Evolutionary conservation across 2,329 filamentous ascomycete species (phyloP).

Genomic region (Chaetomiaceae sp.): DNA sequence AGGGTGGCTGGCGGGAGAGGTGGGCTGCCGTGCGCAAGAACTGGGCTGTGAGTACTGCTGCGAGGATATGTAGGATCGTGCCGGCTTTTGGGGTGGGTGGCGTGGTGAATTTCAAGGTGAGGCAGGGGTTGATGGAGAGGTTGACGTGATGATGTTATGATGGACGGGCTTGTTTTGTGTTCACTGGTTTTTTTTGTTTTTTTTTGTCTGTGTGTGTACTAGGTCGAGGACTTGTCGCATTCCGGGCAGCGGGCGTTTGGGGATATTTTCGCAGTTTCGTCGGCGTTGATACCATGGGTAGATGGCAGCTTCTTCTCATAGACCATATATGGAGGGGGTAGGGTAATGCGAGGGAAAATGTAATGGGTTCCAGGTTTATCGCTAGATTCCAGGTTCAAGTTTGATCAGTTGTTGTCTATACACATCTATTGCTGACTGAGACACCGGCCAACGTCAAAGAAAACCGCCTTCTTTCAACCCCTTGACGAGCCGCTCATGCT

Average conservation of each 20-base stretch:
- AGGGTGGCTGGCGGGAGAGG: slow-evolving; percentile 54
- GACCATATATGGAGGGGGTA: not conserved
- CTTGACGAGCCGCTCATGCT: slow-evolving; percentile 39
- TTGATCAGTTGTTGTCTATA: too few relatives aligned
- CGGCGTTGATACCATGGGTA: slow-evolving; percentile 9
- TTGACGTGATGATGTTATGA: slow-evolving; percentile 35
- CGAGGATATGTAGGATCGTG: slow-evolving; percentile 77
- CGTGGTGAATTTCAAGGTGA: slow-evolving; percentile 73
- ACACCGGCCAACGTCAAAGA: slow-evolving; percentile 17
- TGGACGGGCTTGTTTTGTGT: not conserved
- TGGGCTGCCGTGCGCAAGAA: slow-evolving; percentile 63
- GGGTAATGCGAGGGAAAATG: slow-evolving; percentile 1
- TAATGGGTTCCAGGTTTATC: not conserved
- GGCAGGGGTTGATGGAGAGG: slow-evolving; percentile 60
- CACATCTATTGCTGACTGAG: too few relatives aligned
- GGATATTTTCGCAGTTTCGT: not conserved
- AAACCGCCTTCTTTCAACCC: slow-evolving; percentile 42
- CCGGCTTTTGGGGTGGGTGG: slow-evolving; percentile 87
- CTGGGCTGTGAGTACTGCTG: slow-evolving; percentile 68
- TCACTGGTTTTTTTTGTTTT: not conserved
- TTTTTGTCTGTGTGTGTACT: not conserved
- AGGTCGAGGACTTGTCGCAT: not conserved
- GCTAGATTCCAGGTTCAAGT: too few relatives aligned
- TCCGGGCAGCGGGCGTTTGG: not conserved
- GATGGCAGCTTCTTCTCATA: slow-evolving; percentile 3